Conservation (phyloP, 202 grass and related monocot genomes). For the Brachypodium distachyon region DNA sequence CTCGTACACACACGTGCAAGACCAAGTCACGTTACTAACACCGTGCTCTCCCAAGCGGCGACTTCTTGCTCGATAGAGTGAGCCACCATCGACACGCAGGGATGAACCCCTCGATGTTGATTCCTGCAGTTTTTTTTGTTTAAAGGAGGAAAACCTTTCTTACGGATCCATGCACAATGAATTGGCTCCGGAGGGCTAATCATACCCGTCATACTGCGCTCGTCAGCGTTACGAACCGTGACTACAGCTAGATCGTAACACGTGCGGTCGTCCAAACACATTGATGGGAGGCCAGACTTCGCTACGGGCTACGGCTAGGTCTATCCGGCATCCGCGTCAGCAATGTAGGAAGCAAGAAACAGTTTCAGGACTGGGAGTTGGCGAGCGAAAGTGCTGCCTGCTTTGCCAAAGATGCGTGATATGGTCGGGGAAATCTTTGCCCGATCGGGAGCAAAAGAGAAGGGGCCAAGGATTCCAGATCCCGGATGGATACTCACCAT, state of each 20-base stretch:
- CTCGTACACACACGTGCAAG: no score
- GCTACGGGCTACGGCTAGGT: neutral
- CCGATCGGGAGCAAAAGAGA: neutral
- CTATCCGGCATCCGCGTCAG: neutral
- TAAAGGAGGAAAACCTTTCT: no score
- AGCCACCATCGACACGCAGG: no score
- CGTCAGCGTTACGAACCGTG: neutral
- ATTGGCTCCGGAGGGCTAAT: neutral
- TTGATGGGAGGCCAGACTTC: neutral
- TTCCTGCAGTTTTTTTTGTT: no score
- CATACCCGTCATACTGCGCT: neutral
- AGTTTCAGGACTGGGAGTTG: neutral
- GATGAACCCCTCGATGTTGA: no score
- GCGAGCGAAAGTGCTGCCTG: neutral
- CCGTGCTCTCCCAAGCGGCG: no score
- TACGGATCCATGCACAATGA: neutral
- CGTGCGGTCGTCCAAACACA: no score
- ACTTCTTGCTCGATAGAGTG: no score
- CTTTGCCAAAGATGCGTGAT: neutral
- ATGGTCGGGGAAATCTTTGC: neutral
- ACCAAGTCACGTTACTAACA: no score
- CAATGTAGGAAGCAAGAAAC: neutral
- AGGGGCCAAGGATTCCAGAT: neutral
- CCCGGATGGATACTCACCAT: neutral
- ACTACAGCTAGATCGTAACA: no score